Evolutionary conservation across 176 grass and related monocot species (phyloP).

Genomic region (Pharus latifolius): DNA sequence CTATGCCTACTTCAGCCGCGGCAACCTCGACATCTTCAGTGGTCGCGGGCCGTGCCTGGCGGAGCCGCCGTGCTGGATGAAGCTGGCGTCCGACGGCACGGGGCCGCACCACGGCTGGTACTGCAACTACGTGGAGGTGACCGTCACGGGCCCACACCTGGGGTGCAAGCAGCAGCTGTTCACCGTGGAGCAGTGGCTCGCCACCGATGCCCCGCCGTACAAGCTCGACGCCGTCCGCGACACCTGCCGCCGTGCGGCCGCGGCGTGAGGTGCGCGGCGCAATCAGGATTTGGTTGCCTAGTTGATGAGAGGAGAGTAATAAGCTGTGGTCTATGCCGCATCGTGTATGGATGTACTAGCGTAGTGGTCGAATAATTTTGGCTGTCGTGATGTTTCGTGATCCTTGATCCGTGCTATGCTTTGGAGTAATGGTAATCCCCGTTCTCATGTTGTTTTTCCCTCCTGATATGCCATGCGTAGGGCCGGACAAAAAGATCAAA

Average conservation of each 20-base stretch:
- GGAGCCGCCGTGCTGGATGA: conserved; percentile 45
- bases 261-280: not conserved
- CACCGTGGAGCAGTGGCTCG: conserved; percentile 90
- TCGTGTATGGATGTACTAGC: not conserved
- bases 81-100: conserved; percentile 53
- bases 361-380: conserved; percentile 13
- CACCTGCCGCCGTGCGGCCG: conserved; percentile 8
- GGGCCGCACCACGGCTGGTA: conserved; percentile 88
- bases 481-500: too few relatives aligned
- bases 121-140: conserved; percentile 93
- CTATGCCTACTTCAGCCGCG: conserved; percentile 87
- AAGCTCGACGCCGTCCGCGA: conserved; percentile 47
- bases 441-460: not conserved
- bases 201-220: conserved; percentile 54
- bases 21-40: conserved; percentile 98
- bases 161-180: conserved; percentile 67
- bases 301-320: not conserved
- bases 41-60: conserved; percentile 79
- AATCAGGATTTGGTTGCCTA: not conserved
- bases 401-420: not conserved
- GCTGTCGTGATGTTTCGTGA: not conserved
- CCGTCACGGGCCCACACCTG: conserved; percentile 53
- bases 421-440: not conserved
- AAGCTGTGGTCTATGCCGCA: not conserved
- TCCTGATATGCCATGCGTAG: too few relatives aligned